These are phyloP conservation scores for Litchi chinensis DNA, from an alignment of 345 rosid species.

Conservation along the genomic window DNA sequence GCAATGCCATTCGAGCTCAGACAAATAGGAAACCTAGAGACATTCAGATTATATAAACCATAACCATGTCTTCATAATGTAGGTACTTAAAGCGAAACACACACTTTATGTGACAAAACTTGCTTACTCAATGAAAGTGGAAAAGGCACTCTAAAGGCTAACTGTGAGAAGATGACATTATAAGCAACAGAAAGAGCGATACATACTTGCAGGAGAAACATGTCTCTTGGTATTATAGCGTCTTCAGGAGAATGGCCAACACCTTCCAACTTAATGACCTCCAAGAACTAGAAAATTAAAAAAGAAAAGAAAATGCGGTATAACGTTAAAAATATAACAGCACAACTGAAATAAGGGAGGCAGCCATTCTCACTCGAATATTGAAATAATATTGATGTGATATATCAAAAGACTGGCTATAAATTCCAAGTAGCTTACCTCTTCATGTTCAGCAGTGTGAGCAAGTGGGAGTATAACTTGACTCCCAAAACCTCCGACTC, in stretches of 20 bases:
- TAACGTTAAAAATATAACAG: not conserved
- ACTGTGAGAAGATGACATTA: not conserved
- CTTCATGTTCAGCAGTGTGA: conserved; percentile 95
- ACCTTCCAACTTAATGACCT: conserved; percentile 93
- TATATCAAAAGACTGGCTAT: not conserved
- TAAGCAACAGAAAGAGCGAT: not conserved
- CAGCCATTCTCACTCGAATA: not conserved
- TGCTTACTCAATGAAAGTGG: not conserved
- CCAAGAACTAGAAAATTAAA: conserved; percentile 63
- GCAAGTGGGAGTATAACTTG: conserved; percentile 97
- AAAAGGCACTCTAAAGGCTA: not conserved
- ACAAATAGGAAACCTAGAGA: no score
- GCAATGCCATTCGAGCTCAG: no score
- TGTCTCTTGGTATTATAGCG: conserved; percentile 81
- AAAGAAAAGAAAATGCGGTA: not conserved
- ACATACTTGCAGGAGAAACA: conserved; percentile 91
- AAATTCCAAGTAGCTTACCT: conserved; percentile 50
- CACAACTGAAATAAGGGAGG: not conserved
- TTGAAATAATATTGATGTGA: not conserved
- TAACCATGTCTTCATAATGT: not conserved
- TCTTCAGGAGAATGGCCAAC: conserved; percentile 90
- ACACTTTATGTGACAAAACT: not conserved
- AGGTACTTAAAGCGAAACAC: not conserved
- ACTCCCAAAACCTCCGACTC: conserved; percentile 86
- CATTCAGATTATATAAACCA: not conserved